phyloP scores from a whole-genome alignment of 768 basidiomycete species.

The Mycena rebaudengoi region DNA sequence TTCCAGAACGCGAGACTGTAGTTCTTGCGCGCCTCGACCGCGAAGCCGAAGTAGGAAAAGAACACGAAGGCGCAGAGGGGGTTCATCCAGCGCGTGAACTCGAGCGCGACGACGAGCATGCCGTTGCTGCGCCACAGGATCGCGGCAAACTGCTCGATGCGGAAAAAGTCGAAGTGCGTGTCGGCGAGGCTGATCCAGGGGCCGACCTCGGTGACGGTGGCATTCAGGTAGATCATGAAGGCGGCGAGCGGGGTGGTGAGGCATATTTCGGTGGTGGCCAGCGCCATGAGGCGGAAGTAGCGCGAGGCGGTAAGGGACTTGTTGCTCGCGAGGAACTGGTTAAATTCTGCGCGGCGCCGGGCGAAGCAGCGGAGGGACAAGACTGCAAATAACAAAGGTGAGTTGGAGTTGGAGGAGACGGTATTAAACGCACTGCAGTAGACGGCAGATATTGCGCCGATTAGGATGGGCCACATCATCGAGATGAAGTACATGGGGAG shows the following conservation, averaged over 20 bases:
- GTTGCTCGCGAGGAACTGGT: conserved; percentile 52
- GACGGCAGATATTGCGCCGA: conserved; percentile 47
- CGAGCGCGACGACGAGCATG: conserved; percentile 21
- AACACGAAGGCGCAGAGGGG: conserved; percentile 49
- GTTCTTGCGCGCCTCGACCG: conserved; percentile 54
- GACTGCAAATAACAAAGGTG: too few species aligned
- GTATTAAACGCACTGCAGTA: too few species aligned
- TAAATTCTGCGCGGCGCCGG: conserved; percentile 57
- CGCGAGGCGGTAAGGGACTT: conserved; percentile 42
- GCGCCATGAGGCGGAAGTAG: conserved; percentile 68
- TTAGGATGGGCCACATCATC: conserved; percentile 46
- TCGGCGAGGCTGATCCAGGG: conserved; percentile 59
- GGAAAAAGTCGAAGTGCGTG: conserved; percentile 56
- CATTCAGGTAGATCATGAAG: conserved; percentile 47
- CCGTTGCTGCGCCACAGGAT: conserved; percentile 19
- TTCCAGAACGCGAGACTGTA: conserved; percentile 35
- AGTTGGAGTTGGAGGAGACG: too few species aligned
- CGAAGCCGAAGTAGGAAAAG: conserved; percentile 64
- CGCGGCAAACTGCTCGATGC: conserved; percentile 47
- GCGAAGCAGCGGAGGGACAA: conserved; percentile 57
- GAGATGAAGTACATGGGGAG: conserved; percentile 44
- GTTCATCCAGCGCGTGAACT: conserved; percentile 21
- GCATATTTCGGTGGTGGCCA: conserved; percentile 57
- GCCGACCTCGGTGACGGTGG: conserved; percentile 37
- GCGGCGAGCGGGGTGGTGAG: conserved; percentile 44